These are phyloP conservation scores for Trypanosoma lewisi DNA, from an alignment of 208 protist species.

Conservation along the genomic window DNA sequence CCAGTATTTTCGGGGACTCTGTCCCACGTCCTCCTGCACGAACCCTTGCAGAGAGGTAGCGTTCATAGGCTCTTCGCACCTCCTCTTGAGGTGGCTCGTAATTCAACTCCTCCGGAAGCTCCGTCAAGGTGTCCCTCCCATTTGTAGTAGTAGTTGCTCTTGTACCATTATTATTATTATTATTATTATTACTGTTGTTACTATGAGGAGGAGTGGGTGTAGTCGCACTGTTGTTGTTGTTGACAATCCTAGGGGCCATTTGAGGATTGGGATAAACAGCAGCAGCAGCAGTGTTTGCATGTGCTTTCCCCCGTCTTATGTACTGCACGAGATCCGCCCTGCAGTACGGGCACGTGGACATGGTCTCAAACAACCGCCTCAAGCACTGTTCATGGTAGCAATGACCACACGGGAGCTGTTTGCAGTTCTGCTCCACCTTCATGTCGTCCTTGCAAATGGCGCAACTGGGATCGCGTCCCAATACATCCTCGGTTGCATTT, in stretches of 20 bases:
- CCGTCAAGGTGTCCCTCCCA: neutral
- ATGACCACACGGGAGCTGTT: conserved; percentile 78
- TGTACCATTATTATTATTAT: too few species aligned
- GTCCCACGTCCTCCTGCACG: neutral
- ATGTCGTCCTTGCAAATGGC: conserved; percentile 89
- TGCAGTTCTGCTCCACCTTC: conserved; percentile 34
- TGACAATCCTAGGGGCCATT: neutral
- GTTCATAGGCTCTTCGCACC: conserved; percentile 32
- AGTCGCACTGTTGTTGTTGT: neutral
- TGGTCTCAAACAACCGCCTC: conserved; percentile 67
- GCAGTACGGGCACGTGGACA: conserved; percentile 87
- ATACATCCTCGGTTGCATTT: conserved; percentile 50
- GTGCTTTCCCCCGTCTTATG: neutral
- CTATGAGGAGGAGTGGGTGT: neutral
- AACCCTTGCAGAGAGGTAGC: conserved; percentile 12
- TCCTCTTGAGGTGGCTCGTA: conserved; percentile 8
- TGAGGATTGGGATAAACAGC: neutral
- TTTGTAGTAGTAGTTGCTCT: neutral
- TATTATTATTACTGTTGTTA: too few species aligned
- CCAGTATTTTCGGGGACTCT: neutral
- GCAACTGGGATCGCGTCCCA: conserved; percentile 60
- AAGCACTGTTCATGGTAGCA: conserved; percentile 84
- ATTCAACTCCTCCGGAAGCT: neutral
- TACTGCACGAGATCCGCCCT: conserved; percentile 48
- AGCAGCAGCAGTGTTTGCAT: neutral